Evolutionary conservation across 2,329 filamentous ascomycete species (phyloP).

Genomic region (Cladosporium sp.): DNA sequence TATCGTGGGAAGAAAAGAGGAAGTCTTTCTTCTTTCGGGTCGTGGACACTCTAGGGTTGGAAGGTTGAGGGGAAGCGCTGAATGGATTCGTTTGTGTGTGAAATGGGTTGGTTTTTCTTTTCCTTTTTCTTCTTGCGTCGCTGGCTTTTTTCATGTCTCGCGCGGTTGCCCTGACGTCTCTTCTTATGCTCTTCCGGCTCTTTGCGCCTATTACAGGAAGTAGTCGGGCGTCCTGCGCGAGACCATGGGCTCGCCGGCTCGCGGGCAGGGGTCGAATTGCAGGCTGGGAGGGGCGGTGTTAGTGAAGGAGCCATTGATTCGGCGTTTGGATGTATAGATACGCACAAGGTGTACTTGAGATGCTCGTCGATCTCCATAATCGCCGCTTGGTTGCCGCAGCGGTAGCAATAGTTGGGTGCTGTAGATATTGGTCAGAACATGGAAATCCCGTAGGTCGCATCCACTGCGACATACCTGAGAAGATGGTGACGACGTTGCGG

Average conservation of each 20-base stretch:
- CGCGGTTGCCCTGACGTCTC: neutral
- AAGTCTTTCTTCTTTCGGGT: too few species aligned
- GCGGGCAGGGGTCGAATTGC: constrained; percentile 97
- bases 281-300: constrained; percentile 56
- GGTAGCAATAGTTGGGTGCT: constrained; percentile 79
- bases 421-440: constrained; percentile 25
- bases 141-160: neutral
- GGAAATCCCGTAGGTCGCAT: neutral
- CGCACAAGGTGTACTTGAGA: constrained; percentile 98
- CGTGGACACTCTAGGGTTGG: too few species aligned
- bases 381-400: constrained; percentile 98
- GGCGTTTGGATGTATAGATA: constrained; percentile 24
- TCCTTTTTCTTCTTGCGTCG: neutral
- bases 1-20: too few species aligned
- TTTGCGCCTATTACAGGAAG: constrained; percentile 66
- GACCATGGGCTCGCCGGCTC: constrained; percentile 97
- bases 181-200: constrained; percentile 12
- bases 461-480: constrained; percentile 63
- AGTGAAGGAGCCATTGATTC: constrained; percentile 15
- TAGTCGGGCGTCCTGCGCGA: constrained; percentile 93
- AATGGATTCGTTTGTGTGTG: too few species aligned
- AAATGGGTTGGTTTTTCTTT: neutral
- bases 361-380: constrained; percentile 99
- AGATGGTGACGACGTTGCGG: constrained; percentile 96
- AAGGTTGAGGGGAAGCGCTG: too few species aligned